phyloP scores from a whole-genome alignment of 768 basidiomycete species.

The Agrocybe praecox region DNA sequence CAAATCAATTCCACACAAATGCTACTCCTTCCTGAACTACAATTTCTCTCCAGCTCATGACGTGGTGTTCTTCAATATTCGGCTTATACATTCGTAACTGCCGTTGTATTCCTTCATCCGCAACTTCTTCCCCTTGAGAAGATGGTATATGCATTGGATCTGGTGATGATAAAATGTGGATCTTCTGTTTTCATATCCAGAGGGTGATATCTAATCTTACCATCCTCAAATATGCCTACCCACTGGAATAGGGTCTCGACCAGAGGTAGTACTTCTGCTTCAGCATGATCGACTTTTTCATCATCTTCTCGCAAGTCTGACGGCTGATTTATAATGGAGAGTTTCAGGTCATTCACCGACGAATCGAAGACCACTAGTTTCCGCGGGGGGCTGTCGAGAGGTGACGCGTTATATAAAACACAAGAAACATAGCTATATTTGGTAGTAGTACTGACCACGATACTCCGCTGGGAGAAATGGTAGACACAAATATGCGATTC shows the following conservation, averaged over 20 bases:
- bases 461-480: conserved; percentile 31
- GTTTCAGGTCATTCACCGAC: conserved; percentile 46
- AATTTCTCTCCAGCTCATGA: background rate
- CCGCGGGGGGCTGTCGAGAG: background rate
- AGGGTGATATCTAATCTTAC: conserved; percentile 23
- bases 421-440: conserved; percentile 6
- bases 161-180: conserved; percentile 1
- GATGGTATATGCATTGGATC: conserved; percentile 24
- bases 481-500: conserved; percentile 44
- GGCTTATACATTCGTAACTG: conserved; percentile 19
- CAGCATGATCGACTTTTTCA: background rate
- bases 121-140: conserved; percentile 21
- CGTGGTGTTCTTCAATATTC: background rate
- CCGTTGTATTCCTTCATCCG: conserved; percentile 10
- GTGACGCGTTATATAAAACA: conserved; percentile 17
- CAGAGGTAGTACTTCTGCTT: conserved; percentile 39
- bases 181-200: background rate
- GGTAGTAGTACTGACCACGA: background rate
- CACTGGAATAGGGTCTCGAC: conserved; percentile 60
- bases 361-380: conserved; percentile 50
- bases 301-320: conserved; percentile 11
- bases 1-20: background rate
- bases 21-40: background rate
- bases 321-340: conserved; percentile 46
- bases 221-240: conserved; percentile 44